Base-by-base conservation (phyloP, 352 stramenopile species). In the Pythium coloratum region DNA sequence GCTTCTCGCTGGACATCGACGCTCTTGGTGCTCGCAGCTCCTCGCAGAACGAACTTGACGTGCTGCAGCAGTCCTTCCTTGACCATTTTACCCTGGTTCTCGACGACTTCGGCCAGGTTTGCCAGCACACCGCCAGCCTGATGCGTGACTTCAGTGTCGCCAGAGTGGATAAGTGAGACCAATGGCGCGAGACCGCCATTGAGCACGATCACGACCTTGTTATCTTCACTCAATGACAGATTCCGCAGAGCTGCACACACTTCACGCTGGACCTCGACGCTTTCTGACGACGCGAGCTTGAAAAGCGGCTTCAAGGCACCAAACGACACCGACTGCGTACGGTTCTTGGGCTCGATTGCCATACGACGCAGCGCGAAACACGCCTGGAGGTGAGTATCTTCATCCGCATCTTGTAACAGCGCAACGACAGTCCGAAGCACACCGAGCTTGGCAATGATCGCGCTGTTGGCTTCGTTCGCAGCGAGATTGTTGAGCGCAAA, bases 401-500 rank as follows among this genome's bases (percentile, higher is more conserved):
- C 79, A 69, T 99, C 95, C 6, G 67, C 76, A 56, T 98, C 91
- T 16, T 92, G 76, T 18, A 98, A 67, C 47, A 99, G 72, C 7
- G 73, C 65, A 10, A 97, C 87, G 40, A 98, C 77, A 6, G 90
- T 88, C 57, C 89, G 76, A 50, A 97, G 44, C 36, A 97, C 80
- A 58, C 91, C 90, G 65, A 97, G 69, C 56, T 96, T 97, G 50
- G 90, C 91, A 66, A 92, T 89, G 57, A 82, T 75, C 0, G 76
- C 64, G 70, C 94, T 93, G 72, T 98, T 99, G 10, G 80, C 82
- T 67, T 98, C 86, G 67, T 97, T 96, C 12, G 80, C 83, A 3
- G 94, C 96, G 55, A 97, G 76, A 78, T 98, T 98, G 66, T 98
- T 97, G 32, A 99, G 82, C 34, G 94, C 93, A 77, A 99, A 99